Evolutionary conservation across 2,329 filamentous ascomycete species (phyloP).

Genomic region (Xylaria arbuscula): DNA sequence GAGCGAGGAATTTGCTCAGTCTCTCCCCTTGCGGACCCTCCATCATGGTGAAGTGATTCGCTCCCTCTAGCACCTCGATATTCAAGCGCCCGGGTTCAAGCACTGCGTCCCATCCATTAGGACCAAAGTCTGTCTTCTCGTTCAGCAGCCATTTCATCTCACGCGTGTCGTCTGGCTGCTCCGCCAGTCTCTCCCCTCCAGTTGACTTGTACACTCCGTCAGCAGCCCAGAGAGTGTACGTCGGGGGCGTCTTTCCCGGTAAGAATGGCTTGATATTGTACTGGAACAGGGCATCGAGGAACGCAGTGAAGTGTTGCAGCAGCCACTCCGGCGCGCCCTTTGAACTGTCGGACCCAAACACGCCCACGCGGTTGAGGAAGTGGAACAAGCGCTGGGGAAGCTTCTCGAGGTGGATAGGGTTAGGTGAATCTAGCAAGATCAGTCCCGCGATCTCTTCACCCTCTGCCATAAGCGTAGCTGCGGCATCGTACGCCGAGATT

Average conservation of each 20-base stretch:
- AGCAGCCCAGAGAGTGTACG: constrained; percentile 27
- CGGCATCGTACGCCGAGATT: constrained; percentile 26
- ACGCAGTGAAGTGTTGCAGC: constrained; percentile 27
- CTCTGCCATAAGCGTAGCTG: constrained; percentile 3
- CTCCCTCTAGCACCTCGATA: constrained; percentile 17
- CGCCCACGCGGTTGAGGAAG: constrained; percentile 2
- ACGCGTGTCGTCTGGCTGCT: constrained; percentile 22
- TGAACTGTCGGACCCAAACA: neutral
- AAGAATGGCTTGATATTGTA: constrained; percentile 15
- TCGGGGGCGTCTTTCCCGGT: constrained; percentile 1
- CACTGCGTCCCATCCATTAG: constrained; percentile 28
- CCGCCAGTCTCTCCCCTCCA: neutral
- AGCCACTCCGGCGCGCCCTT: constrained; percentile 17
- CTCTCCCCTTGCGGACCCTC: constrained; percentile 3
- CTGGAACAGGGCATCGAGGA: constrained; percentile 23
- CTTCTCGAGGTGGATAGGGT: neutral
- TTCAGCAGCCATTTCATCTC: constrained; percentile 33
- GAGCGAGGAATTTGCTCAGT: neutral
- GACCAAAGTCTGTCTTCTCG: constrained; percentile 18
- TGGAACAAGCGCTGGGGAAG: neutral
- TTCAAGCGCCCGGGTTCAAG: constrained; percentile 4
- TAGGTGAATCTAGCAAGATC: constrained; percentile 28
- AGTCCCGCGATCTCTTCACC: constrained; percentile 21
- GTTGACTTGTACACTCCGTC: constrained; percentile 24
- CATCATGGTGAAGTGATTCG: constrained; percentile 32